Base-by-base conservation (phyloP, 495 filamentous ascomycete genomes). In the Aspergillus sparsus region DNA sequence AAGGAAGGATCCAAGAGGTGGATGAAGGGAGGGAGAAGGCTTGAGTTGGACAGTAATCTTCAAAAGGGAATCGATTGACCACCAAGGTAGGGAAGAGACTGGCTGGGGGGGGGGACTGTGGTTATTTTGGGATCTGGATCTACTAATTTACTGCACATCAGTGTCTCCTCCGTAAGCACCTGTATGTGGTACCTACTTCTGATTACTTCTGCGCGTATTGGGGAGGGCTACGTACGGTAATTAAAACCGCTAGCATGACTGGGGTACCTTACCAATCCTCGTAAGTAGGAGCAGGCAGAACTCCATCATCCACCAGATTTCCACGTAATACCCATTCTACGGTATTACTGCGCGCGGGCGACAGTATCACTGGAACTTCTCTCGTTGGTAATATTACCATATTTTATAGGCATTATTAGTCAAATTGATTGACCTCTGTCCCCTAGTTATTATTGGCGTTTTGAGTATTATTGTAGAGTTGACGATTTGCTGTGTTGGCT, bases 61-160 rank as follows among this genome's bases (percentile, higher is more conserved):
- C 68, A 67, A 71, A 70, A 77, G 66, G 67, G 72, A 68, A 74
- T 66, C 41, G 66, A 68, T 68, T 68, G 63, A 56, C 61, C 62
- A 54, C 56, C 50, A 49, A 58, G 60, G 45, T 57, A 66, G 62
- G 61, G 59, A 69, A 69, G 64, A 62, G 58, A 54, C 62, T 64
- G 58, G 66, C 53, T 58, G 65, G 66, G 68, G 55, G 66, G 68
- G 55, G 36, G 68, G 66, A 61, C 61, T 63, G 68, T 68, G 68
- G 70, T 76, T 78, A 75, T 77, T 78, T 78, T 78, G 68, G 72
- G 72, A 69, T 64, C 58, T 62, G 68, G 68, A 65, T 66, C 57
- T 61, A 57, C 65, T 67, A 71, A 72, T 69, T 73, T 75, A 71
- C 70, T 50, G 49, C 49, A 62, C 66, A 58, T 67, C 65, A 54